Evolutionary conservation across 148 eudicot genomes (phyloP), one percentile per base, ranked within the genome.

Genomic region (Nepenthes mirabilis): DNA sequence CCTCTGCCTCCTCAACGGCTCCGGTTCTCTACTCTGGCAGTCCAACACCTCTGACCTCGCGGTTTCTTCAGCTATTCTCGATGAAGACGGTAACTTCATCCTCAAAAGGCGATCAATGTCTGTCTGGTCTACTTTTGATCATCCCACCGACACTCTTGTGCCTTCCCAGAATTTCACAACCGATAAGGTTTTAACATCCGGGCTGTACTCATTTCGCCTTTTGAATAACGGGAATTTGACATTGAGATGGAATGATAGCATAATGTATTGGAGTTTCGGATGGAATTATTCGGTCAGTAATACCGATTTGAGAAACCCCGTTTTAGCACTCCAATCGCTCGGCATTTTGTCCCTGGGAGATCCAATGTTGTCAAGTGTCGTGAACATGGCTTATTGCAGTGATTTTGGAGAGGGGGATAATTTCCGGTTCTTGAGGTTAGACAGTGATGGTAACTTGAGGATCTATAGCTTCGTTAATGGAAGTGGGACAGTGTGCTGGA

Each of bases 381-480:
- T 52, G 8, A 58, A 49, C 34, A 40, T 79, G 65, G 81, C 81
- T 36, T 87, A 81, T 67, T 77, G 90, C 60, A 81, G 90, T 59
- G 95, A 87, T 76, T 87, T 79, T 60, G 90, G 74, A 5, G 91
- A 81, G 34, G 54, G 80, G 55, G 81, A 66, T 1, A 63, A 74
- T 53, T 51, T 85, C 4, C 79, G 95, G 79, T 79, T 79, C 59
- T 3, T 88, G 33, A 91, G 65, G 65, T 53, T 91, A 14, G 95
- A 83, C 57, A 52, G 6, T 60, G 97, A 91, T 81, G 95, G 97
- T 34, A 91, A 91, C 73, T 63, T 88, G 70, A 85, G 84, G 66
- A 85, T 91, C 52, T 83, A 85, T 68, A 83, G 90, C 53, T 76
- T 72, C 11, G 51, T 64, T 3, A 56, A 37, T 5, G 82, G 82